These are phyloP conservation scores for Clavispora vitiphila DNA, from an alignment of 805 yeast species.

Conservation along the genomic window DNA sequence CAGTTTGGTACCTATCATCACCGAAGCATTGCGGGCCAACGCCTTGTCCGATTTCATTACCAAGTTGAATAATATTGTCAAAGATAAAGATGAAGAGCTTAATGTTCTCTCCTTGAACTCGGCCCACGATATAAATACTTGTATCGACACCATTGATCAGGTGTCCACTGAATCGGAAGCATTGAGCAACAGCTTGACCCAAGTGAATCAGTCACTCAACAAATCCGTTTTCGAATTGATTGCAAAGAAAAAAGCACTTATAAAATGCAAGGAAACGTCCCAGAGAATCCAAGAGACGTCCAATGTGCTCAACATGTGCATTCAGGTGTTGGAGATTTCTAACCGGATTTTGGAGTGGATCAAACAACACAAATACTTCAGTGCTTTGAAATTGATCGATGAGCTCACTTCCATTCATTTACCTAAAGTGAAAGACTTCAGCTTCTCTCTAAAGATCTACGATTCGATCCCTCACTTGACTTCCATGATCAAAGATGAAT, in stretches of 20 bases:
- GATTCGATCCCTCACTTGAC: constrained; percentile 74
- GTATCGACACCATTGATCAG: constrained; percentile 58
- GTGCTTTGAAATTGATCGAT: constrained; percentile 79
- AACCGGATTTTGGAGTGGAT: constrained; percentile 82
- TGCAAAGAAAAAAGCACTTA: constrained; percentile 52
- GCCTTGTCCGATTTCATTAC: constrained; percentile 53
- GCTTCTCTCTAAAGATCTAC: constrained; percentile 69
- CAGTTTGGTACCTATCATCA: constrained; percentile 71
- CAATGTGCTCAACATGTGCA: constrained; percentile 61
- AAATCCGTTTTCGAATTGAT: constrained; percentile 64
- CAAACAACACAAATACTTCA: constrained; percentile 68
- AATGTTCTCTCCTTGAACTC: constrained; percentile 57
- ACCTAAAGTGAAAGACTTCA: constrained; percentile 66
- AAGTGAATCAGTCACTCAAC: constrained; percentile 54
- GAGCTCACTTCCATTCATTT: constrained; percentile 65
- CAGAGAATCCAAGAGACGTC: constrained; percentile 68
- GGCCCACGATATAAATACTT: constrained; percentile 49
- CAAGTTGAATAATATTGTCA: constrained; percentile 52
- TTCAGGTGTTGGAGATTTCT: constrained; percentile 79
- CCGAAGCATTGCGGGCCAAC: constrained; percentile 52
- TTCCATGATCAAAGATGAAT: constrained; percentile 67
- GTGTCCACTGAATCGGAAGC: constrained; percentile 55
- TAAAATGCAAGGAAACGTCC: constrained; percentile 59
- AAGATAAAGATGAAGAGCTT: constrained; percentile 57
- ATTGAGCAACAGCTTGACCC: constrained; percentile 50